Conservation (phyloP, 441 rosid species). For the Syzygium syzygioides region DNA sequence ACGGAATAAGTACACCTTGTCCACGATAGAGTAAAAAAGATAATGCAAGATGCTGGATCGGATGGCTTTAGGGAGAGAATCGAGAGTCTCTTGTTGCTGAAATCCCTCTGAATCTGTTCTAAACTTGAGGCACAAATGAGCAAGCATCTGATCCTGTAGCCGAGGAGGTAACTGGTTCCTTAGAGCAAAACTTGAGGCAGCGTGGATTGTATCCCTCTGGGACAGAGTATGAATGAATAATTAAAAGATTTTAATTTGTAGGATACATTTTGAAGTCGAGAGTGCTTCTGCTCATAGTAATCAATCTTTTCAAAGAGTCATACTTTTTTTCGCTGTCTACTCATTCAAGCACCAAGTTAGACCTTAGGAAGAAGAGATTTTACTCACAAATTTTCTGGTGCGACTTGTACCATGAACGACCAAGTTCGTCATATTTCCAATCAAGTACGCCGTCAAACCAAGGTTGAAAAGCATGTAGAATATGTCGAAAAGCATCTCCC, state of each 20-base stretch:
- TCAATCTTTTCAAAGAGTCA: neutral
- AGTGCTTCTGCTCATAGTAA: neutral
- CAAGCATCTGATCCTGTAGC: constrained; percentile 14
- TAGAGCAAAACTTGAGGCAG: constrained; percentile 7
- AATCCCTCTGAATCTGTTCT: constrained; percentile 1
- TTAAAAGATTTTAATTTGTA: neutral
- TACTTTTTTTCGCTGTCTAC: neutral
- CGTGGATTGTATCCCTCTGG: constrained; percentile 11
- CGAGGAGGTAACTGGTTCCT: constrained; percentile 11
- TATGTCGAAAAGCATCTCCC: constrained; percentile 73
- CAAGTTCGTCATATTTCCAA: constrained; percentile 91
- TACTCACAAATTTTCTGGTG: constrained; percentile 78
- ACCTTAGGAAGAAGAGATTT: neutral
- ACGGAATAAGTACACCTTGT: constrained; percentile 66
- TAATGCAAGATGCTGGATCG: constrained; percentile 76
- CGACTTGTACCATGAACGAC: constrained; percentile 86
- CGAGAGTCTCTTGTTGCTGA: constrained; percentile 50
- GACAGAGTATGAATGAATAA: neutral
- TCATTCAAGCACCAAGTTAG: neutral
- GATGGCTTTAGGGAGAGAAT: constrained; percentile 51
- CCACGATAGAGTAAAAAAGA: constrained; percentile 66
- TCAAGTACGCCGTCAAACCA: constrained; percentile 72
- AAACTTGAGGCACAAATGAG: constrained; percentile 12
- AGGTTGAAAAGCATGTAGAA: constrained; percentile 85
- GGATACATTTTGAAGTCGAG: neutral